Percentiles rank a stretch among this genome's conserved stretches.
Evolutionary conservation across 139 green algal species (phyloP).

Genomic region (Coelastrella sp.): DNA sequence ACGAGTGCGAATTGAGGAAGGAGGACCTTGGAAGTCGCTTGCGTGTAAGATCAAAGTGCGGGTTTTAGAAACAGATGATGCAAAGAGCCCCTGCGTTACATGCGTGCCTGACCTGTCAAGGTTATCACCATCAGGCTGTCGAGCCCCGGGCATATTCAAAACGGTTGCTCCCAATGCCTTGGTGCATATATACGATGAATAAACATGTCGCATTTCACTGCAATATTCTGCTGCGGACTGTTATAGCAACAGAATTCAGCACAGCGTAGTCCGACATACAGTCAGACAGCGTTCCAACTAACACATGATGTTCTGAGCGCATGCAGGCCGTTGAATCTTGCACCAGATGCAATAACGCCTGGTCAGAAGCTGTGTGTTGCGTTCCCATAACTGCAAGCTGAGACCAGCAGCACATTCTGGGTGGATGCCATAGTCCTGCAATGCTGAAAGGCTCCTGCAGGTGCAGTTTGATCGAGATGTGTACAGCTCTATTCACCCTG

Average conservation of each 20-base stretch:
- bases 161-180: too few species aligned
- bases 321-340: background rate
- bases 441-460: background rate
- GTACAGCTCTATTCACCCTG: too few species aligned
- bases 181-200: too few species aligned
- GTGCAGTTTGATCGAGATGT: background rate
- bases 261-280: too few species aligned
- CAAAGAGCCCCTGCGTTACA: too few species aligned
- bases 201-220: too few species aligned
- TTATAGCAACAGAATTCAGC: too few species aligned
- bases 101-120: too few species aligned
- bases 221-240: too few species aligned
- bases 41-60: slow-evolving; percentile 11
- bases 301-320: too few species aligned
- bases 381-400: background rate
- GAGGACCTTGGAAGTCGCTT: background rate
- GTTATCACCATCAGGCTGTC: background rate
- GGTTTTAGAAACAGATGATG: background rate
- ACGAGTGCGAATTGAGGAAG: background rate
- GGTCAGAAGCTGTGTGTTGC: background rate
- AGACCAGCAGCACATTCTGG: slow-evolving; percentile 9
- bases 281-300: too few species aligned
- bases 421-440: slow-evolving; percentile 14
- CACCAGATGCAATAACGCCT: background rate
- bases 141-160: too few species aligned